phyloP scores from a whole-genome alignment of 768 basidiomycete genomes.

The Termitomyces sp. region DNA sequence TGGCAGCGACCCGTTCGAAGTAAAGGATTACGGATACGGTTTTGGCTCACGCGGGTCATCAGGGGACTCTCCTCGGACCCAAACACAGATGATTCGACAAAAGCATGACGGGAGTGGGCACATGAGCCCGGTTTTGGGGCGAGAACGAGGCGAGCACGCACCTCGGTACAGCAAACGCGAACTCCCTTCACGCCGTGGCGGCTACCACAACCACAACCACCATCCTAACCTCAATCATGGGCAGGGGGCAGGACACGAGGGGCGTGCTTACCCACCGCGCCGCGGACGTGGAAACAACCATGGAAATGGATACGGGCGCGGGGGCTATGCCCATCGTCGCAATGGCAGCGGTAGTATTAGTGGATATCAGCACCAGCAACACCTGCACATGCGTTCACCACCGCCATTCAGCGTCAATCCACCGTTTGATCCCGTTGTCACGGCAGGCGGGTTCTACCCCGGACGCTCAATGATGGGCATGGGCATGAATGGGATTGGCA shows the following conservation, averaged over 20 bases:
- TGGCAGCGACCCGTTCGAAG: constrained; percentile 45
- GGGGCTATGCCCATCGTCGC: constrained; percentile 29
- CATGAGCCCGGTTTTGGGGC: constrained; percentile 12
- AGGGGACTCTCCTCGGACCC: neutral
- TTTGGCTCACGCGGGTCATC: constrained; percentile 36
- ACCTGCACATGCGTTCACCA: constrained; percentile 15
- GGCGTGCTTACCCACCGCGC: constrained; percentile 6
- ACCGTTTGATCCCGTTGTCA: constrained; percentile 10
- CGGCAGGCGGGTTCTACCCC: neutral
- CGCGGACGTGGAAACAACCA: constrained; percentile 24
- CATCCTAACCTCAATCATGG: neutral
- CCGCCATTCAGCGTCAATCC: constrained; percentile 26
- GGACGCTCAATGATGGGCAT: constrained; percentile 9
- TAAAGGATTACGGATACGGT: constrained; percentile 62
- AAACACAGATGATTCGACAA: constrained; percentile 9
- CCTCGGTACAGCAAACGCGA: constrained; percentile 13
- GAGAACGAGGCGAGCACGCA: constrained; percentile 7
- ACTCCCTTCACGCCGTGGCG: neutral
- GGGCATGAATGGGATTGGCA: neutral
- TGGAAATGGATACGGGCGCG: constrained; percentile 27
- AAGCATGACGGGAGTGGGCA: constrained; percentile 5
- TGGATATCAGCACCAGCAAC: constrained; percentile 4
- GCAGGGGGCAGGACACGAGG: constrained; percentile 1
- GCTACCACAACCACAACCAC: neutral
- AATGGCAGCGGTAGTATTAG: constrained; percentile 23